Base-by-base conservation (phyloP, 768 basidiomycete species). In the Multifurca ochricompacta region DNA sequence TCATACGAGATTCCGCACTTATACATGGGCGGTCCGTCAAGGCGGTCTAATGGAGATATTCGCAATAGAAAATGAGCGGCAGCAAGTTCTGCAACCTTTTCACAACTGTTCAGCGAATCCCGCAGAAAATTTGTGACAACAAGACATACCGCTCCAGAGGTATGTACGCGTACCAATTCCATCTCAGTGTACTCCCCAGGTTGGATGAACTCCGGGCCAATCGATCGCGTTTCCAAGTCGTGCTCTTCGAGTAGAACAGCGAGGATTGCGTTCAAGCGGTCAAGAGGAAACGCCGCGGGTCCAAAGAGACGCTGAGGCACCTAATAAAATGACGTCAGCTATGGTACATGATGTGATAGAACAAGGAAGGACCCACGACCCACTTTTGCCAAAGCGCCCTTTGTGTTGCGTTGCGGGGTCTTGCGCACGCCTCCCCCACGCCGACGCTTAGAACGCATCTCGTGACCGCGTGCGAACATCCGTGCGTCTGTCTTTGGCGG, bases 241-340 rank as follows among this genome's bases (percentile, higher is more conserved):
- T 88, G 80, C 63, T 89, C 90, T 61, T 89, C 84, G 11, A 91
- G 61, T 1, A 96, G 68, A 0, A 82, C 77, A 1, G 87, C 90
- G 1, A 93, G 74, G 48, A 94, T 85, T 0, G 88, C 91, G 3
- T 89, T 64, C 50, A 95, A 70, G 28, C 92, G 71, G 62, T 94
- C 92, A 1, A 93, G 67, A 0, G 86, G 80, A 64, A 94, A 94
- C 1, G 83, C 68, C 31, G 77, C 73, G 3, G 92, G 91, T 1
- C 92, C 91, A 2, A 87, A 69, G 4, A 92, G 75, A n/a, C 83
- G 73, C 62, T 91, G 88, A 1, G 91, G 79, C 14, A 84, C 71
- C 85, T 89, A 10, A 45, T 4, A 10, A 46, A 36, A 52, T 9
- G 39, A 52, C 25, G 16, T 6, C 2, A 4, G 19, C 18, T 35